Conservation (phyloP, 2,329 filamentous ascomycete genomes). For the Leptosphaerulina australis region DNA sequence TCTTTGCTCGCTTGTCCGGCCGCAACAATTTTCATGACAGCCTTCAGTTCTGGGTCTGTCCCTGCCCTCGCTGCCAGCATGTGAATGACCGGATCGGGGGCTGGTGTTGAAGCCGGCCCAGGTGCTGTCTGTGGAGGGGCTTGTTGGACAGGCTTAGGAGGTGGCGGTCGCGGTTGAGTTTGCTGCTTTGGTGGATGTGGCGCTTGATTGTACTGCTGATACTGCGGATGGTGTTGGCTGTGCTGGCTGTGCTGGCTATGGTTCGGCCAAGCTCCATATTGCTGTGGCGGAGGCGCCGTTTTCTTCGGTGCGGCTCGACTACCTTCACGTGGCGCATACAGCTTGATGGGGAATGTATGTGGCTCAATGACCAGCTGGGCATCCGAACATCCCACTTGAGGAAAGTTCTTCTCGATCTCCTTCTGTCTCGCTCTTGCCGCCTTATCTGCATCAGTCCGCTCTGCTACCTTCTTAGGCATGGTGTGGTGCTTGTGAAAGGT, state of each 20-base stretch:
- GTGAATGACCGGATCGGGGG: conserved; percentile 79
- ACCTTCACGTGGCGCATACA: conserved; percentile 42
- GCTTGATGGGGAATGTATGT: conserved; percentile 72
- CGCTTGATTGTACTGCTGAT: conserved; percentile 19
- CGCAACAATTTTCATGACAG: conserved; percentile 83
- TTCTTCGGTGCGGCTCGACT: conserved; percentile 37
- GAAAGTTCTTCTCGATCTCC: conserved; percentile 46
- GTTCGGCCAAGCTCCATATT: conserved; percentile 45
- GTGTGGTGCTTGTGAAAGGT: conserved; percentile 46
- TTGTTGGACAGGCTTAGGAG: conserved; percentile 38
- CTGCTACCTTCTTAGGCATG: conserved; percentile 52
- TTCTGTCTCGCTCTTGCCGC: conserved; percentile 67
- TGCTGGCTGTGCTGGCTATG: conserved; percentile 38
- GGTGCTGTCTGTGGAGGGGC: conserved; percentile 28
- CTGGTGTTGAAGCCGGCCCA: conserved; percentile 41
- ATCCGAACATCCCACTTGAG: conserved; percentile 39
- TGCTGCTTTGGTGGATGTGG: conserved; percentile 16
- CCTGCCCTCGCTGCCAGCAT: conserved; percentile 77
- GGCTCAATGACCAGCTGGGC: conserved; percentile 79
- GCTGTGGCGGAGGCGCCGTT: conserved; percentile 28
- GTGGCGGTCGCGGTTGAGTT: conserved; percentile 39
- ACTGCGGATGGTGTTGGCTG: conserved; percentile 29
- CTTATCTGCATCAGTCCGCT: conserved; percentile 69
- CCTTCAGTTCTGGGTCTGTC: conserved; percentile 72
- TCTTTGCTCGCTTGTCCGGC: conserved; percentile 72